Conservation (phyloP, 2,329 filamentous ascomycete genomes). For the Aspergillus fischeri region DNA sequence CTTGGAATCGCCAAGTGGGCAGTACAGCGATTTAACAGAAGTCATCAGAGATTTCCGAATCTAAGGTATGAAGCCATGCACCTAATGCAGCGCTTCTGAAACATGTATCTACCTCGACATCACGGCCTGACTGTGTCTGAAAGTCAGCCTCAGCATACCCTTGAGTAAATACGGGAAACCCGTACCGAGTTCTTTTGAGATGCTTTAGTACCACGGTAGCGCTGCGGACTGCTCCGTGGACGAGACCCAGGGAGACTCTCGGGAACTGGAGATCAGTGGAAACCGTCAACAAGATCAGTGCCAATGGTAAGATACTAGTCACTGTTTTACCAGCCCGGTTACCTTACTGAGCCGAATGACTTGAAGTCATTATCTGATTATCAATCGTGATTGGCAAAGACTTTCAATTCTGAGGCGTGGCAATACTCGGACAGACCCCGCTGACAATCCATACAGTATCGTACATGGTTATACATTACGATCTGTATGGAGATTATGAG, state of each 20-base stretch:
- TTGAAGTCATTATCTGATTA: background rate
- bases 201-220: conserved; percentile 15
- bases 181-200: background rate
- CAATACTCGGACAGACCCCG: conserved; percentile 11
- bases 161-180: background rate
- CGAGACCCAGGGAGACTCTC: conserved; percentile 17
- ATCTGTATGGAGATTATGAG: background rate
- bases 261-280: conserved; percentile 22
- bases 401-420: background rate
- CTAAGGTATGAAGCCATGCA: background rate
- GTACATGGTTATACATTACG: background rate
- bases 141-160: too few species aligned
- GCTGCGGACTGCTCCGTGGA: conserved; percentile 15
- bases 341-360: background rate
- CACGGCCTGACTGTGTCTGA: background rate
- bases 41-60: background rate
- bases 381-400: conserved; percentile 15
- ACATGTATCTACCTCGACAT: background rate
- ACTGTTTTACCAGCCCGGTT: conserved; percentile 6
- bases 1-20: conserved; percentile 4
- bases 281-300: conserved; percentile 18
- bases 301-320: conserved; percentile 7
- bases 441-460: conserved; percentile 1
- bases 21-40: background rate
- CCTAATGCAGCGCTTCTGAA: background rate